phyloP scores from a whole-genome alignment of 495 filamentous ascomycete genomes.

The Aspergillus cristatus region DNA sequence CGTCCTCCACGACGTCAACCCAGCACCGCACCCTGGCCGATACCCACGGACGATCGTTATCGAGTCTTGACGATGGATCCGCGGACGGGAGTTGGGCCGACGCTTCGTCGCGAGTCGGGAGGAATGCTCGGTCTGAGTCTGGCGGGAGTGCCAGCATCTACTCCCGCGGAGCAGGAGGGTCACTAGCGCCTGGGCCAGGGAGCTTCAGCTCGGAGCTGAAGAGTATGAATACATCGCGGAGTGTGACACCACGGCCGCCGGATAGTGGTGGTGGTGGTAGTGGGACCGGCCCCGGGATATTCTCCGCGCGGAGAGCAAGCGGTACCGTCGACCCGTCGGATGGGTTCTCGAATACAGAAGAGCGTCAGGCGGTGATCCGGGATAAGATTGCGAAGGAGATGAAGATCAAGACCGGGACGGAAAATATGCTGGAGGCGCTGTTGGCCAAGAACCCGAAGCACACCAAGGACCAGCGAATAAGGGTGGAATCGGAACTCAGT shows the following conservation, averaged over 20 bases:
- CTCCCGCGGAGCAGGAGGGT: conserved; percentile 42
- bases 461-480: conserved; percentile 77
- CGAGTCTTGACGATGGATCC: conserved; percentile 47
- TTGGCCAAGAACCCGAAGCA: conserved; percentile 94
- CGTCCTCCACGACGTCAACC: conserved; percentile 57
- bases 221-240: conserved; percentile 58
- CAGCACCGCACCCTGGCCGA: conserved; percentile 54
- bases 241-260: conserved; percentile 60
- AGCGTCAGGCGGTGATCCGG: conserved; percentile 61
- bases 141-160: conserved; percentile 52
- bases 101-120: conserved; percentile 25
- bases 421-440: conserved; percentile 92
- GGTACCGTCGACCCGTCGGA: conserved; percentile 53
- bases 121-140: conserved; percentile 46
- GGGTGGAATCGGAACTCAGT: conserved; percentile 84
- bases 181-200: conserved; percentile 66
- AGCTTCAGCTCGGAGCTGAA: conserved; percentile 90
- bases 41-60: conserved; percentile 36
- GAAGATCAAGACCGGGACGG: conserved; percentile 95
- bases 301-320: conserved; percentile 44
- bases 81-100: conserved; percentile 41
- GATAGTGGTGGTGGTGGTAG: conserved; percentile 15
- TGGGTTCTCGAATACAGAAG: conserved; percentile 53
- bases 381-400: conserved; percentile 85
- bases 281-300: too few relatives aligned